These are phyloP conservation scores for Arabidopsis suecica DNA, from an alignment of 345 rosid species.

Conservation along the genomic window DNA sequence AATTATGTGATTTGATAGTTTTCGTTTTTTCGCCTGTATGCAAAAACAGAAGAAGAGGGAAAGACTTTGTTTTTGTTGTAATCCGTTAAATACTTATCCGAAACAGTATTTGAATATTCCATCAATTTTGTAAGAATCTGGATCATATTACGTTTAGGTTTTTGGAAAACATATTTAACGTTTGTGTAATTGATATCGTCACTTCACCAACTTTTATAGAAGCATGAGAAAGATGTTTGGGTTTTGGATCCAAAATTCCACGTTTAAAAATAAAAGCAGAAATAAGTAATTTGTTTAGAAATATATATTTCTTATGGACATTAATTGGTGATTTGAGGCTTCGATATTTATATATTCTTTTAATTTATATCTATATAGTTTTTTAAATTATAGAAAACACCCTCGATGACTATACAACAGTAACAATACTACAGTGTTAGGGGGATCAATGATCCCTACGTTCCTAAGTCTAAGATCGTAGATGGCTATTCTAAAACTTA, in stretches of 20 bases:
- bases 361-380: background rate
- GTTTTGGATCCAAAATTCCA: background rate
- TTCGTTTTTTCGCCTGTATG: constrained; percentile 34
- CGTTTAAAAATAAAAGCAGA: background rate
- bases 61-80: constrained; percentile 28
- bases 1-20: constrained; percentile 44
- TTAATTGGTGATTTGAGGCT: constrained; percentile 9
- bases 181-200: background rate
- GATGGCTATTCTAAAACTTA: constrained; percentile 30
- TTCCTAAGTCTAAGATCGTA: constrained; percentile 10
- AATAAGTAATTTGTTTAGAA: no score
- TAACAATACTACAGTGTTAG: constrained; percentile 6
- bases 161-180: background rate
- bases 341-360: background rate
- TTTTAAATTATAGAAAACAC: background rate
- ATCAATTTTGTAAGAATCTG: background rate
- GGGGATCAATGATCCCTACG: constrained; percentile 38
- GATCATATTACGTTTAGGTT: constrained; percentile 8
- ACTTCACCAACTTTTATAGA: constrained; percentile 9
- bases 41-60: constrained; percentile 15
- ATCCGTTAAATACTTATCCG: constrained; percentile 36
- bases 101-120: constrained; percentile 35
- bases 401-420: constrained; percentile 26
- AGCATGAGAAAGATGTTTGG: background rate
- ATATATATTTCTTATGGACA: constrained; percentile 5